Percentiles rank a stretch among this genome's conserved stretches.
These are phyloP conservation scores for Epichloe gansuensis DNA, from an alignment of 2,329 filamentous ascomycete species.

Conservation along the genomic window DNA sequence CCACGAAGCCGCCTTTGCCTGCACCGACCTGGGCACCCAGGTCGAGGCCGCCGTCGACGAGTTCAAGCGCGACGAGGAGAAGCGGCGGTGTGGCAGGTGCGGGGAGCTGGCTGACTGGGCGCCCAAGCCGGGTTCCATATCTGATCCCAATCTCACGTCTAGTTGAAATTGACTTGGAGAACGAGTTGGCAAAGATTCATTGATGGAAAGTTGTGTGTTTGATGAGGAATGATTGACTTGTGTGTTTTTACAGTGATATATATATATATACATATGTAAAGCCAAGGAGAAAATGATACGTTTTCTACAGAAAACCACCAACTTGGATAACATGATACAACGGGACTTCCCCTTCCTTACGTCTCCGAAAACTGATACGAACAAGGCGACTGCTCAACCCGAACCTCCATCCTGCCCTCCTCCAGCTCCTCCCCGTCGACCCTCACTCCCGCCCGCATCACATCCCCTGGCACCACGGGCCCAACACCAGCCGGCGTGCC, in stretches of 20 bases:
- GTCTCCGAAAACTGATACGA: conserved; percentile 69
- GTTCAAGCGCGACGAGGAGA: conserved; percentile 56
- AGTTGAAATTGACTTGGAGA: fast-evolving
- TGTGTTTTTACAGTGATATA: no score
- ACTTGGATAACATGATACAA: not conserved
- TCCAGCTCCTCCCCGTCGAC: conserved; percentile 72
- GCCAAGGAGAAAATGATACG: no score
- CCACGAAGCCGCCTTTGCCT: conserved; percentile 78
- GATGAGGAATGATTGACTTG: no score
- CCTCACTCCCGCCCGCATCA: conserved; percentile 73
- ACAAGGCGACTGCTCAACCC: conserved; percentile 66
- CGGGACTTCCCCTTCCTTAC: conserved; percentile 20
- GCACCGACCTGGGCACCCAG: conserved; percentile 83
- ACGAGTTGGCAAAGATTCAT: no score
- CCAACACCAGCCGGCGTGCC: conserved; percentile 96
- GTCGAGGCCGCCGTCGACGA: conserved; percentile 82
- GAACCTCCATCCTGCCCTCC: conserved; percentile 74
- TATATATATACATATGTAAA: no score
- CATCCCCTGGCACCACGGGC: conserved; percentile 69
- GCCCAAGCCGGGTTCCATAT: conserved; percentile 47
- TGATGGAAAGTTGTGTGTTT: no score
- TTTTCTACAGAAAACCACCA: no score
- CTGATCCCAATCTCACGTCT: conserved; percentile 40
- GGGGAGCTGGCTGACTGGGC: conserved; percentile 62
- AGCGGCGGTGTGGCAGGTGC: conserved; percentile 66